Evolutionary conservation across 2,329 filamentous ascomycete genomes (phyloP).

Genomic region (Microcera coccophila): DNA sequence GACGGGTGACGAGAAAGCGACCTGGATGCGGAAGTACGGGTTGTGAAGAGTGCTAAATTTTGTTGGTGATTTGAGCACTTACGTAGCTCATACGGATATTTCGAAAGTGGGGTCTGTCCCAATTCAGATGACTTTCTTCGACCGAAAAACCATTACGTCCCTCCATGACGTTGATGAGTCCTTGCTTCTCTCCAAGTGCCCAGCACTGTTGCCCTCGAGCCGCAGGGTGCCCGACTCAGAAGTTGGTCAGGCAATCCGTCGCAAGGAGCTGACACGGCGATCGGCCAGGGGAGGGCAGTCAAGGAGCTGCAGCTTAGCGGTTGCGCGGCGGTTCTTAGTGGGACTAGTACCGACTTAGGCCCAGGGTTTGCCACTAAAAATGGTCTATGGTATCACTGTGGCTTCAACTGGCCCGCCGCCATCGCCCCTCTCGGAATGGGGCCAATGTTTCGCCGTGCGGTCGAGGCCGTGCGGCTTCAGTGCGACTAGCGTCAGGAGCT

Average conservation of each 20-base stretch:
- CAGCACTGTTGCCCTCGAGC: background rate
- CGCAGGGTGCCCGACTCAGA: background rate
- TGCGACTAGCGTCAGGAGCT: background rate
- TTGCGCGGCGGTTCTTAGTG: conserved; percentile 5
- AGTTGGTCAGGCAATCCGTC: background rate
- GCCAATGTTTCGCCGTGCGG: conserved; percentile 18
- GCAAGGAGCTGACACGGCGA: background rate
- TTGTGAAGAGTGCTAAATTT: too few relatives aligned
- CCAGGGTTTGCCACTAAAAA: background rate
- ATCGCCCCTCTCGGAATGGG: conserved; percentile 10
- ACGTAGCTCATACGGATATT: too few relatives aligned
- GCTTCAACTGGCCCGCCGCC: conserved; percentile 4
- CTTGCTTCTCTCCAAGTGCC: background rate
- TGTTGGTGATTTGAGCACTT: too few relatives aligned
- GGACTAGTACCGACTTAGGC: background rate
- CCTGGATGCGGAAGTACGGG: too few relatives aligned
- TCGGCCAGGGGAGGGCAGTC: conserved; percentile 2
- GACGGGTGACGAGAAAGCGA: background rate
- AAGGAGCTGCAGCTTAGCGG: conserved; percentile 4
- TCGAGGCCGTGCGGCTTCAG: conserved; percentile 5
- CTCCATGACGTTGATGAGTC: conserved; percentile 23
- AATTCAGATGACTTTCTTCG: too few relatives aligned
- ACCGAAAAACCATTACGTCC: too few relatives aligned
- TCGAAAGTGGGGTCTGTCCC: too few relatives aligned
- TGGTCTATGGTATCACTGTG: background rate